Percentiles rank a stretch among this genome's conserved stretches.
phyloP scores from a whole-genome alignment of 441 rosid genomes.

The Theobroma grandiflorum region DNA sequence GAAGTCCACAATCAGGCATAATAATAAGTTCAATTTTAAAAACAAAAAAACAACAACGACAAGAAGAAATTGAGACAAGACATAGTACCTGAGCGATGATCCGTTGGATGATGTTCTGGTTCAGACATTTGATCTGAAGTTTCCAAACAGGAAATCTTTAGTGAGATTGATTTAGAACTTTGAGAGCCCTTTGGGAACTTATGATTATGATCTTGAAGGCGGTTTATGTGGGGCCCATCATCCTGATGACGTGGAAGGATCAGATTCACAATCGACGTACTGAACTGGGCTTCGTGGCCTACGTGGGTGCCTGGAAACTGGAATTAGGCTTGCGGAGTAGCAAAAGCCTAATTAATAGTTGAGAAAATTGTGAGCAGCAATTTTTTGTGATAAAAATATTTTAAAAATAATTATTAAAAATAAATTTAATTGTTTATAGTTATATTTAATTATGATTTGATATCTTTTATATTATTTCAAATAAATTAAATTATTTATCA shows the following conservation, averaged over 20 bases:
- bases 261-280: not conserved
- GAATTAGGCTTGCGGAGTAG: not conserved
- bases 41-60: not conserved
- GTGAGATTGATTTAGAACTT: not conserved
- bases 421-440: too few species aligned
- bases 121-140: slow-evolving; percentile 19
- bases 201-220: not conserved
- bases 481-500: too few species aligned
- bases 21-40: not conserved
- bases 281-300: not conserved
- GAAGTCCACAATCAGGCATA: not conserved
- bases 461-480: too few species aligned
- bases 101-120: slow-evolving; percentile 1
- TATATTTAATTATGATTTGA: too few species aligned
- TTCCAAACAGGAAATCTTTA: not conserved
- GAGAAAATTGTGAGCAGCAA: too few species aligned
- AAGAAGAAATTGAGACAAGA: not conserved
- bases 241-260: not conserved
- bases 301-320: not conserved
- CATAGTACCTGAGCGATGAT: slow-evolving; percentile 5
- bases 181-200: not conserved
- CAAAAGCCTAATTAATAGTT: not conserved
- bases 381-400: too few species aligned
- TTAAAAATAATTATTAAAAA: too few species aligned
- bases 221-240: not conserved